Base-by-base conservation (phyloP, 441 rosid genomes). In the Adansonia rubrostipa region DNA sequence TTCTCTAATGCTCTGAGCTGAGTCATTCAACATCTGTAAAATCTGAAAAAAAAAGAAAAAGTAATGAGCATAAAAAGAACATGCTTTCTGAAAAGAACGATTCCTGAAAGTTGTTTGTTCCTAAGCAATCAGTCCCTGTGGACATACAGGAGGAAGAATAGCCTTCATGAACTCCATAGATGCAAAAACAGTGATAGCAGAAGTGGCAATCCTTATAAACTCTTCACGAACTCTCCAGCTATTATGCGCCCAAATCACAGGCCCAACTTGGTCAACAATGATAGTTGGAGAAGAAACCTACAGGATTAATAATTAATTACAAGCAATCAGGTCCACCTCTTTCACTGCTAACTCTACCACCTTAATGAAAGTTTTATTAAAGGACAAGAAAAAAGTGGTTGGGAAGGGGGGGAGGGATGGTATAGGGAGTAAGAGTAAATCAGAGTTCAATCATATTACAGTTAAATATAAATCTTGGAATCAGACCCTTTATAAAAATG, bases 271-370 rank as follows among this genome's bases (percentile, higher is more conserved):
- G 83, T 97, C 99, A 8, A 95, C 97, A 70, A 97, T 88, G 71
- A 97, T 93, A 36, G 98, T 93, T 0, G 99, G 97, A 36, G 99
- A 94, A 75, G 98, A 94, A 84, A 94, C 97, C 99, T 96, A 80
- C 60, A 85, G 76, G 45, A 58, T 28, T 4, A n/a, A 54, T 20
- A 67, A 67, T 44, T 42, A 77, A 54, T 24, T 53, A 53, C 13
- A 9, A 14, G 54, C 20, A 10, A 66, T 50, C 15, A 53, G 65
- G 36, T 60, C 42, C 68, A 60, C 7, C 28, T 13, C 19, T n/a
- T 54, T 4, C 42, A 74, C 22, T 47, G 11, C 5, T 4, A 63
- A 6, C 68, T 63, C 19, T 70, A 17, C 42, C n/a, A 44, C 9
- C 22, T 22, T 33, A 13, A 33, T 13, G 47, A 36, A 63, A 63